Percentiles rank a stretch among this genome's conserved stretches.
These are phyloP conservation scores for Singerocomus inundabilis DNA, from an alignment of 1,284 basidiomycete genomes.

Conservation along the genomic window DNA sequence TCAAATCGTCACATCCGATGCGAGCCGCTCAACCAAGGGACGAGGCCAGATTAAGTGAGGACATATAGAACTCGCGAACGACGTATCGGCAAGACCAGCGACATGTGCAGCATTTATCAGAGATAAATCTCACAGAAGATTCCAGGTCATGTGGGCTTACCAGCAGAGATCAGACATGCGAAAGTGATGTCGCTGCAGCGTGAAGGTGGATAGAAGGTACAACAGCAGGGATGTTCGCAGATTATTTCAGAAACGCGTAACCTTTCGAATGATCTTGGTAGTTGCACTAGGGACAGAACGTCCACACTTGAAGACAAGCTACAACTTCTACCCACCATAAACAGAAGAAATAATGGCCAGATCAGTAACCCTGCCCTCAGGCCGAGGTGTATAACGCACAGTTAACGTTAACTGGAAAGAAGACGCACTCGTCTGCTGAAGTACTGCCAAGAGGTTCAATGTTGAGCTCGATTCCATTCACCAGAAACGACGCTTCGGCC, in stretches of 20 bases:
- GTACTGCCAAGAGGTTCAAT: too few relatives aligned
- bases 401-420: not conserved
- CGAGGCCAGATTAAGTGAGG: not conserved
- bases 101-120: not conserved
- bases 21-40: not conserved
- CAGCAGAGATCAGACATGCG: not conserved
- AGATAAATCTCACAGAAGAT: not conserved
- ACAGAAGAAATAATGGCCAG: not conserved
- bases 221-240: not conserved
- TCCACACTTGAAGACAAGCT: not conserved
- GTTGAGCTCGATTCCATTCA: too few relatives aligned
- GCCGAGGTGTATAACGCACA: not conserved
- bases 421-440: not conserved
- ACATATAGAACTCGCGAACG: not conserved
- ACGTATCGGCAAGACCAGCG: not conserved
- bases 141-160: not conserved
- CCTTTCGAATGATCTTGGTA: not conserved
- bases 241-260: not conserved
- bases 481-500: too few relatives aligned
- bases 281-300: not conserved
- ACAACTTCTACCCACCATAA: not conserved
- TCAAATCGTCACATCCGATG: not conserved
- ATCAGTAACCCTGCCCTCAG: not conserved
- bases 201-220: not conserved
- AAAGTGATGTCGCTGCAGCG: not conserved